A percentile compares a stretch with the other conserved stretches of the same genome.
Conservation (phyloP, 2,329 filamentous ascomycete species). For the Simplicillium aogashimaense region DNA sequence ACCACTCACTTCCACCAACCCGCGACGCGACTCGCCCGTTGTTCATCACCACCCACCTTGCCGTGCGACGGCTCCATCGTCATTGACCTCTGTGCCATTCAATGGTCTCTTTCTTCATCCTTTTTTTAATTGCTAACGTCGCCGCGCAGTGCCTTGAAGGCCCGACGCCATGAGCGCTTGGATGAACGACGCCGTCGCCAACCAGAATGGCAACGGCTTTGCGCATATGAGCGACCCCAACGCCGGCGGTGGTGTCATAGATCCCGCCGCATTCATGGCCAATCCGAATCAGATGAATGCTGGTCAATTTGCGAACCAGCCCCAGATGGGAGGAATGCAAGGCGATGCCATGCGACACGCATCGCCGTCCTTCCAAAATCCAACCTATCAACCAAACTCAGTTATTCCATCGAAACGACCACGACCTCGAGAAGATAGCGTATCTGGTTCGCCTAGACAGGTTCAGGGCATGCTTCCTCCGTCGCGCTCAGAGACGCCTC, state of each 20-base stretch:
- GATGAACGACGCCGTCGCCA: constrained; percentile 62
- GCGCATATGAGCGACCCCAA: constrained; percentile 55
- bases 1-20: constrained; percentile 25
- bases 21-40: constrained; percentile 29
- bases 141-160: constrained; percentile 31
- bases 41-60: constrained; percentile 25
- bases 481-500: constrained; percentile 87
- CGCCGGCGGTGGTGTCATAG: constrained; percentile 49
- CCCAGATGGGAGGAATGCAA: constrained; percentile 52
- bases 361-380: constrained; percentile 68
- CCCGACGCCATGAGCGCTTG: constrained; percentile 57
- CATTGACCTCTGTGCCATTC: constrained; percentile 26
- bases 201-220: constrained; percentile 62
- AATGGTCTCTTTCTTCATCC: constrained; percentile 28
- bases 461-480: constrained; percentile 64
- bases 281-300: constrained; percentile 51
- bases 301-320: constrained; percentile 45
- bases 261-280: constrained; percentile 54
- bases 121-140: constrained; percentile 35
- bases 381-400: constrained; percentile 73
- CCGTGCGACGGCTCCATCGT: constrained; percentile 38
- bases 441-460: constrained; percentile 72
- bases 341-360: constrained; percentile 78
- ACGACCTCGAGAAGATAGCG: constrained; percentile 71
- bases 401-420: constrained; percentile 86